These are phyloP conservation scores for Rhododendron mucronatum DNA, from an alignment of 148 eudicot genomes.

Conservation along the genomic window DNA sequence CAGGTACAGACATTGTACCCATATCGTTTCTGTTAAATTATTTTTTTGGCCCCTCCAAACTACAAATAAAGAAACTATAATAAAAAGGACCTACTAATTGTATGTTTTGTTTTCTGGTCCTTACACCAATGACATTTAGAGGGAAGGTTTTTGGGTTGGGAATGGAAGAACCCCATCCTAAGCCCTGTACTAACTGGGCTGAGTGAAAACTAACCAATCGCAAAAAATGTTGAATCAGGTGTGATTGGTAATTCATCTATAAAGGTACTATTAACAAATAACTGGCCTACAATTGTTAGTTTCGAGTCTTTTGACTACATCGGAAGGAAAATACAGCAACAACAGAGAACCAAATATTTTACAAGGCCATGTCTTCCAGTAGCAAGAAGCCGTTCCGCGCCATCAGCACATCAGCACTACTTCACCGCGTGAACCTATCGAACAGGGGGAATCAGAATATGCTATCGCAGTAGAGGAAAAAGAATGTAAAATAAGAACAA, in stretches of 20 bases:
- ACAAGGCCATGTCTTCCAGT: not conserved
- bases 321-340: not conserved
- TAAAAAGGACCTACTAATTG: not conserved
- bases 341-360: not conserved
- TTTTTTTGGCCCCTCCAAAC: not conserved
- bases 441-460: not conserved
- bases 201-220: not conserved
- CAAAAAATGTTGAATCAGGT: not conserved
- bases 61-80: too few relatives aligned
- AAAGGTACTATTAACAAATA: not conserved
- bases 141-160: not conserved
- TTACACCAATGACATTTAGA: not conserved
- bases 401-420: slow-evolving; percentile 24
- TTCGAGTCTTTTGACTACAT: not conserved
- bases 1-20: too few relatives aligned
- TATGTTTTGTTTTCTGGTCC: not conserved
- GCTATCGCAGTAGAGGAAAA: not conserved
- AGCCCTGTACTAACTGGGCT: not conserved
- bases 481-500: not conserved
- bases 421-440: slow-evolving; percentile 48
- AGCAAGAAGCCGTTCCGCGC: slow-evolving; percentile 7
- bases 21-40: not conserved
- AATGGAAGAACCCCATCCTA: not conserved
- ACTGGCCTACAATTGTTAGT: not conserved
- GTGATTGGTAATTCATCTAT: not conserved